Base-by-base conservation (phyloP, 2,329 filamentous ascomycete species). In the Atkinsonella hypoxylon region DNA sequence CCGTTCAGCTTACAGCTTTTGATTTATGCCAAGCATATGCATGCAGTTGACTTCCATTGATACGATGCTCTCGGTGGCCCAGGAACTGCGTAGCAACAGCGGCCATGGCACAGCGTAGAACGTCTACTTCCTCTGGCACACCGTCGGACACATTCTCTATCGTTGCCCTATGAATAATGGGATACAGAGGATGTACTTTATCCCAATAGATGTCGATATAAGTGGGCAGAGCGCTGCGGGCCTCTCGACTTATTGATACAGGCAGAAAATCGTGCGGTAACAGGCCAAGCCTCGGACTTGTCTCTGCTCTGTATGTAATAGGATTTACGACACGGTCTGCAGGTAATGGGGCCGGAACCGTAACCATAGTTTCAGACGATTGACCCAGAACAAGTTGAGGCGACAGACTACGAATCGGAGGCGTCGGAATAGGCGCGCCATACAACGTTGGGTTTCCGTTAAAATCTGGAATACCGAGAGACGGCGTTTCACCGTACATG, bases 161-260 rank as follows among this genome's bases (percentile, higher is more conserved):
- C 13, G 68, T 70, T 20, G 64, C 60, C 51, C 67, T 68, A 61
- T 80, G 76, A 26, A 79, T 66, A 26, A 79, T 60, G n/a, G 76
- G 76, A 55, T 71, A 73, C 50, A 67, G 55, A 20, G 66, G 64
- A 56, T 77, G 68, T 46, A 77, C 71, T 53, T 68, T 70, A 47
- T 71, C 67, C 77, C 77, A 79, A 62, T 78, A 79, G 36, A 73
- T 63, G 22, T 74, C 66, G 53, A 79, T 64, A 54, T 79, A 79
- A 41, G 60, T 59, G 41, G 77, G 74, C 44, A 78, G 69, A 40
- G 69, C 67, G 47, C 67, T 69, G 53, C 66, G 67, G 43, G 68
- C 63, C 45, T 66, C 65, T 32, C 64, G 61, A 53, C 68, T 65
- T 56, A 75, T 59, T 48, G 67, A 62, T 49, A 67, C 54, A 10